phyloP scores from a whole-genome alignment of 2,329 filamentous ascomycete genomes.

The Bertia moriformis region DNA sequence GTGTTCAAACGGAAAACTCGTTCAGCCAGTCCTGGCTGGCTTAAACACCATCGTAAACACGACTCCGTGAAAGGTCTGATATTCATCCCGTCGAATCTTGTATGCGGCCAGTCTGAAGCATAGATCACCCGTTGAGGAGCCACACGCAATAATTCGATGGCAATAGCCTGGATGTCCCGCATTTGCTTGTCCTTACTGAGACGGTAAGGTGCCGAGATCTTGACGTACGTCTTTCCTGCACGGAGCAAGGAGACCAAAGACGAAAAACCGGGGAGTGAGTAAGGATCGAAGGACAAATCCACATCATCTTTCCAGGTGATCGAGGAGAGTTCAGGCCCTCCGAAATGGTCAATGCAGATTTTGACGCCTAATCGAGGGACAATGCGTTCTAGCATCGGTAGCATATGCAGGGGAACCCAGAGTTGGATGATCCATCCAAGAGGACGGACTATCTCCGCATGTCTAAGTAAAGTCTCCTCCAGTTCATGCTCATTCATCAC shows the following conservation, averaged over 20 bases:
- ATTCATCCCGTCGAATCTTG: slow-evolving; percentile 40
- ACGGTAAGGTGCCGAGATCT: slow-evolving; percentile 43
- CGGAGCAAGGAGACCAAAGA: slow-evolving; percentile 29
- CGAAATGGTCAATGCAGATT: slow-evolving; percentile 46
- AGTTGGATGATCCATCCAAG: slow-evolving; percentile 42
- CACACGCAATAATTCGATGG: slow-evolving; percentile 28
- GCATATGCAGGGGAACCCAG: slow-evolving; percentile 35
- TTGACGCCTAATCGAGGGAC: slow-evolving; percentile 31
- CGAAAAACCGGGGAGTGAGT: slow-evolving; percentile 29
- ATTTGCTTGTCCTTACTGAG: slow-evolving; percentile 27
- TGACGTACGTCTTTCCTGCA: slow-evolving; percentile 34
- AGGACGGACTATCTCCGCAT: slow-evolving; percentile 32
- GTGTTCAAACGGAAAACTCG: slow-evolving; percentile 40
- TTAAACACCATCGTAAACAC: slow-evolving; percentile 35
- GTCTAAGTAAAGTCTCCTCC: slow-evolving; percentile 21
- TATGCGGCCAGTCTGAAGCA: slow-evolving; percentile 52
- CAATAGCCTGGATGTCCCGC: slow-evolving; percentile 29
- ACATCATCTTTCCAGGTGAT: slow-evolving; percentile 4
- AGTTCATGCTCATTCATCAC: slow-evolving; percentile 23
- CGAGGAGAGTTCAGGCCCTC: slow-evolving; percentile 23
- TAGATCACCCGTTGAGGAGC: slow-evolving; percentile 33
- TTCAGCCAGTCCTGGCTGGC: slow-evolving; percentile 24
- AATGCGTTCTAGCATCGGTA: slow-evolving; percentile 30
- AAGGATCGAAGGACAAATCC: slow-evolving; percentile 18
- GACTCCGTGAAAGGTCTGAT: slow-evolving; percentile 36